phyloP scores from a whole-genome alignment of 768 basidiomycete species.

The Dentipellis fragilis region DNA sequence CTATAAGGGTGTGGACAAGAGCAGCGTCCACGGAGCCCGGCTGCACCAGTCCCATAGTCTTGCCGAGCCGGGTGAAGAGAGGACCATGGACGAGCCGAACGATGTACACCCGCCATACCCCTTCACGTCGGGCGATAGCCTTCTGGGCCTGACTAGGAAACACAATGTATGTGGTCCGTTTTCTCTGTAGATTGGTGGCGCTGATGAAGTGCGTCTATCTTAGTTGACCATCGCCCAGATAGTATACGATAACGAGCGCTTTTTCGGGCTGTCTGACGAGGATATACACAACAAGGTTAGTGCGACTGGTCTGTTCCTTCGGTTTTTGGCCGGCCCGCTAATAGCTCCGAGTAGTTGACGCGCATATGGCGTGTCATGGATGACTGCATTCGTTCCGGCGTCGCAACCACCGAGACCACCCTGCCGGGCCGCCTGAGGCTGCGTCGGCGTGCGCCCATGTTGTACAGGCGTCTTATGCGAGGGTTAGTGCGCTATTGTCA shows the following conservation, averaged over 20 bases:
- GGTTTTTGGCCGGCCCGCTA: neutral
- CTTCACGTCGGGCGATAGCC: conserved; percentile 66
- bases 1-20: conserved; percentile 86
- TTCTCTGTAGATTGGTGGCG: neutral
- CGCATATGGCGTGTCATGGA: conserved; percentile 92
- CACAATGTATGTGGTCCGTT: conserved; percentile 56
- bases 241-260: conserved; percentile 85
- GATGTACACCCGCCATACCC: conserved; percentile 70
- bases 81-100: conserved; percentile 14
- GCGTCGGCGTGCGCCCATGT: conserved; percentile 74
- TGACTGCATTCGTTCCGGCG: conserved; percentile 78
- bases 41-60: conserved; percentile 44
- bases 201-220: neutral
- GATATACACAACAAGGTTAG: conserved; percentile 66
- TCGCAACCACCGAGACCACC: conserved; percentile 66
- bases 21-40: conserved; percentile 68
- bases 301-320: neutral
- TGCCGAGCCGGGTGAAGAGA: conserved; percentile 26
- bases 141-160: conserved; percentile 65
- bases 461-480: conserved; percentile 86
- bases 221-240: conserved; percentile 92
- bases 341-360: conserved; percentile 33
- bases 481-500: conserved; percentile 35
- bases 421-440: conserved; percentile 81
- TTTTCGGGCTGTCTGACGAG: conserved; percentile 65